Evolutionary conservation across 2,329 filamentous ascomycete genomes (phyloP), one percentile per base, ranked within the genome.

Genomic region (Monilinia fructicola): DNA sequence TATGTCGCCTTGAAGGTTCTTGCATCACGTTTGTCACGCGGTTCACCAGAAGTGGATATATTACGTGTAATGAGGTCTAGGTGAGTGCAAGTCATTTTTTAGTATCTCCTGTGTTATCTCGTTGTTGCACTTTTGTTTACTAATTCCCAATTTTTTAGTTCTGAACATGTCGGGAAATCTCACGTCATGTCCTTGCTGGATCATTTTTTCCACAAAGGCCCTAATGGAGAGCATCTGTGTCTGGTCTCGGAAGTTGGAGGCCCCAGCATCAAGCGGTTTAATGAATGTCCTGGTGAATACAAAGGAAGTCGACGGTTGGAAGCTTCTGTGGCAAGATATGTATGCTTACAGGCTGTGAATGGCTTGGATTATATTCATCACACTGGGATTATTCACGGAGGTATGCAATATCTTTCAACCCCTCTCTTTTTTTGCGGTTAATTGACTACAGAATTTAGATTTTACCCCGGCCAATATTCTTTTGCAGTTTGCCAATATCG

Each of bases 221-320:
- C 79, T 9, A 83, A 83, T 71, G 80, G 81, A 14, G 73, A 42
- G 3, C 81, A 83, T 68, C 69, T 74, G n/a, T 83, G 80, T 69
- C 71, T 82, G 0, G 77, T 83, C 7, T 67, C 67, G 26, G 67
- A 70, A 26, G 68, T 71, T 23, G 70, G 60, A 12, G 70, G 71
- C 10, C 67, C 68, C 26, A 73, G 69, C 59, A 67, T 73, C 28
- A 69, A 69, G 28, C 54, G 70, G 16, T 72, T 71, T 56, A 70
- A 70, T 67, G 65, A 69, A 9, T 71, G 70, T 42, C 69, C 70
- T 3, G 70, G 69, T 40, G 59, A 68, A 35, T 64, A 54, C n/a
- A 64, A 54, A 42, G 70, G 71, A 26, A 71, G 65, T 38, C 63
- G 69, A n/a, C 60, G 70, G 54, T 54, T 72, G 52, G 58, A 62